Conservation (phyloP, 2,329 filamentous ascomycete species). For the Neocucurbitaria cava region DNA sequence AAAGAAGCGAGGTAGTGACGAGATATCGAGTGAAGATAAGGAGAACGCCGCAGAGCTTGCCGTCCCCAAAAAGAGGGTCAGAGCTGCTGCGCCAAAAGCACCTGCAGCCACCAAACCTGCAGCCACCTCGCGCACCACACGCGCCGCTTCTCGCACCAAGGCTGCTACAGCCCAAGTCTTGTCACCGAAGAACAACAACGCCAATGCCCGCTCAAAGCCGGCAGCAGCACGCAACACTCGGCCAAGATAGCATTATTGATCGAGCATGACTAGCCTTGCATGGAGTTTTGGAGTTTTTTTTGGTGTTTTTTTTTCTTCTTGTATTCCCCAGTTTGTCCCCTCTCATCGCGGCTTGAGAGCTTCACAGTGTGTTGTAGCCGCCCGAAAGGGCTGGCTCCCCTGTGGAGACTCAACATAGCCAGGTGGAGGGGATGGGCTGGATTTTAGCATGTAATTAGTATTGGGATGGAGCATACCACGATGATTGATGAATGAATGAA, state of each 20-base stretch:
- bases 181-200: slow-evolving; percentile 33
- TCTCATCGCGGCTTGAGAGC: slow-evolving; percentile 20
- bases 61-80: slow-evolving; percentile 29
- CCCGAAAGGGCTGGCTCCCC: slow-evolving; percentile 25
- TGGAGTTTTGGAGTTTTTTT: slow-evolving; percentile 20
- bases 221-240: slow-evolving; percentile 26
- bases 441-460: too few species aligned
- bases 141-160: slow-evolving; percentile 33
- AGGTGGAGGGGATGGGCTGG: slow-evolving; percentile 13
- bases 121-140: slow-evolving; percentile 24
- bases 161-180: slow-evolving; percentile 21
- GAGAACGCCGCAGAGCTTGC: slow-evolving; percentile 33
- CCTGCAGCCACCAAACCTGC: slow-evolving; percentile 12
- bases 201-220: slow-evolving; percentile 21
- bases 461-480: too few species aligned
- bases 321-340: slow-evolving; percentile 1
- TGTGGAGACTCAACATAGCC: slow-evolving; percentile 14
- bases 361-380: slow-evolving; percentile 18
- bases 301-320: slow-evolving; percentile 5
- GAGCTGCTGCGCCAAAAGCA: slow-evolving; percentile 15
- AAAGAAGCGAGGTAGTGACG: slow-evolving; percentile 38
- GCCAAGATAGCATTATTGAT: slow-evolving; percentile 27
- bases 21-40: slow-evolving; percentile 37
- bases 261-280: slow-evolving; percentile 12
- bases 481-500: background rate